Evolutionary conservation across 306 rosid species (phyloP).

Genomic region (Oxytropis ochrocephala): DNA sequence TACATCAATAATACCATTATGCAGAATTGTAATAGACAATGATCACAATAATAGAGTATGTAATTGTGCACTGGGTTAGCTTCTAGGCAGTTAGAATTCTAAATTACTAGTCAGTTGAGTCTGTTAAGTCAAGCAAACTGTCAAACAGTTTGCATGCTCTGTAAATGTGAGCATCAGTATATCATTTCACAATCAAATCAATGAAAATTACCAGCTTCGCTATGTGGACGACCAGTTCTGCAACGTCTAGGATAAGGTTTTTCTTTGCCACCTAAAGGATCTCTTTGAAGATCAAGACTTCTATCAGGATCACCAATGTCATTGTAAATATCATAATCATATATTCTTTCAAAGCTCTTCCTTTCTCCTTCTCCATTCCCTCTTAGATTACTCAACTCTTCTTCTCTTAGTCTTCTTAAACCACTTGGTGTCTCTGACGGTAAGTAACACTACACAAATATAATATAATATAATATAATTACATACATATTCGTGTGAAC

Average conservation of each 20-base stretch:
- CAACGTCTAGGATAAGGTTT: slow-evolving; percentile 67
- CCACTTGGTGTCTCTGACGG: slow-evolving; percentile 59
- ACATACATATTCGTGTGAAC: background rate
- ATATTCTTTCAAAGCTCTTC: slow-evolving; percentile 44
- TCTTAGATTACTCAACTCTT: slow-evolving; percentile 35
- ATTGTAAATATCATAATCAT: slow-evolving; percentile 62
- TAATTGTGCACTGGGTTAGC: too few species aligned
- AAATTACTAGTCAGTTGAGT: too few species aligned
- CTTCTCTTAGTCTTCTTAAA: slow-evolving; percentile 41
- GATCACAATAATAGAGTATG: too few species aligned
- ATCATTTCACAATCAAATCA: too few species aligned
- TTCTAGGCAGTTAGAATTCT: too few species aligned
- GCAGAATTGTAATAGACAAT: too few species aligned
- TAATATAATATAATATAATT: too few species aligned
- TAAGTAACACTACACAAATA: slow-evolving; percentile 35
- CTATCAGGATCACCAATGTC: slow-evolving; percentile 62
- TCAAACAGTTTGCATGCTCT: too few species aligned
- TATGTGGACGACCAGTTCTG: slow-evolving; percentile 59
- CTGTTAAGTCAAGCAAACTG: too few species aligned
- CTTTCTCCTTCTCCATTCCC: slow-evolving; percentile 62
- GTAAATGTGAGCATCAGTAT: too few species aligned
- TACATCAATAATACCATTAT: too few species aligned
- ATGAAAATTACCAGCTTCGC: slow-evolving; percentile 14
- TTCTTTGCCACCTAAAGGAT: slow-evolving; percentile 43
- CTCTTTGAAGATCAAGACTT: slow-evolving; percentile 32